Base-by-base conservation (phyloP, 2,329 filamentous ascomycete species). In the Ophiostoma fasciatum region DNA sequence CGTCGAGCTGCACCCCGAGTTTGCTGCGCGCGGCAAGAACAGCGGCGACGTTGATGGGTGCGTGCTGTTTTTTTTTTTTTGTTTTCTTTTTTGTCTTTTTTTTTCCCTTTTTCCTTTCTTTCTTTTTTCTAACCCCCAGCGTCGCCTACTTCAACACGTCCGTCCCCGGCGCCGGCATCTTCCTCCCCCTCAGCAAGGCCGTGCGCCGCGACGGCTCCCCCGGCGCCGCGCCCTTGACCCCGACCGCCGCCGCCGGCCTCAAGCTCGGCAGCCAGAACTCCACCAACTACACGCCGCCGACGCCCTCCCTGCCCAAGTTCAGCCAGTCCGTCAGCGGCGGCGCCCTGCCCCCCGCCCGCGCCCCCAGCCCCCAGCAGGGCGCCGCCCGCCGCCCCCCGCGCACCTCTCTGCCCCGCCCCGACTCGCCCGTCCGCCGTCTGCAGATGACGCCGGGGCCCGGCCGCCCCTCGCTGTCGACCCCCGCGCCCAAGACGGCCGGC, bases 1-100 rank as follows among this genome's bases (percentile, higher is more conserved):
- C 31, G 82, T 98, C 25, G 90, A 98, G 58, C 66, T 98, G 44
- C 74, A 78, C 49, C 64, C 72, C 36, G 82, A 93, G 46, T 92
- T 79, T 61, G 82, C 85, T 23, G 58, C 68, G 35, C 74, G 80
- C 52, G 90, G 90, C 23, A 98, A 98, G 66, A 98, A 98, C 53
- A 92, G 73, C 50, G 90, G 90, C 44, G 87, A 94, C 56, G 90
- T 96, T 37, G 88, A 96, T 48, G 90, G 88, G 82, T 88, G 67
- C 58, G 73, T 23, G 18, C 20, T 39, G 43, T 37, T 25, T 42
- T 38, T 21, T 4, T 4, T 19, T 20, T 22, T 28, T 29, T 14
- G 38, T 37, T 35, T 33, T 19, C 15, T 15, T 27, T 30, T 18
- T 32, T 31, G 19, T 25, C 19, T 10, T 31, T 26, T 18, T 14